Evolutionary conservation across 2,329 filamentous ascomycete species (phyloP).

Genomic region (Aureobasidium sp.): DNA sequence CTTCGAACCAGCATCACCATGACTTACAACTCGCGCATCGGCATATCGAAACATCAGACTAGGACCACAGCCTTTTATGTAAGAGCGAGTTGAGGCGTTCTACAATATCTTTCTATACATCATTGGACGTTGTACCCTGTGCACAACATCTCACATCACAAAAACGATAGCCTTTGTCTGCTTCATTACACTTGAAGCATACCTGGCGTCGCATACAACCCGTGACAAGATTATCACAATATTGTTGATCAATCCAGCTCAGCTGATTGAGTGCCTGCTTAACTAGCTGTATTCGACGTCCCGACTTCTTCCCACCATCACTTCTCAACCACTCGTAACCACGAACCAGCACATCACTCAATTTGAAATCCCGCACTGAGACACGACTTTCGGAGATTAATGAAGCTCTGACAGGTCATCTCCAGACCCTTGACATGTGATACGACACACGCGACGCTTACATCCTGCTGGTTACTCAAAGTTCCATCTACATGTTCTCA

Average conservation of each 20-base stretch:
- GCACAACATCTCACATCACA: background rate
- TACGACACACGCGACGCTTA: background rate
- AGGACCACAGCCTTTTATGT: background rate
- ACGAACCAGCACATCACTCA: background rate
- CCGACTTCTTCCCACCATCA: no score
- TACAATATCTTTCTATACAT: background rate
- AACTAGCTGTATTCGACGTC: background rate
- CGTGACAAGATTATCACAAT: background rate
- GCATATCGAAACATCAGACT: background rate
- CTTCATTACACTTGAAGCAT: no score
- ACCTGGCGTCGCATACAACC: no score
- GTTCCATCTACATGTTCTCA: no score
- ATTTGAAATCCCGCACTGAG: background rate
- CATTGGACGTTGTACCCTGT: background rate
- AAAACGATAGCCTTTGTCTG: background rate
- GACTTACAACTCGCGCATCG: background rate
- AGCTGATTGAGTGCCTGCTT: background rate
- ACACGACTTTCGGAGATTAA: background rate
- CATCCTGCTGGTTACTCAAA: background rate
- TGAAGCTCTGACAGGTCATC: background rate
- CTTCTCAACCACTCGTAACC: background rate
- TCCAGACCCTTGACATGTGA: slow-evolving; percentile 6
- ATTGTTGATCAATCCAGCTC: background rate
- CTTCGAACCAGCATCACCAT: background rate
- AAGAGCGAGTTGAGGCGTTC: background rate